Percentiles rank a stretch among this genome's conserved stretches.
These are phyloP conservation scores for Zygosaccharomyces bailii DNA, from an alignment of 805 yeast genomes.

Conservation along the genomic window DNA sequence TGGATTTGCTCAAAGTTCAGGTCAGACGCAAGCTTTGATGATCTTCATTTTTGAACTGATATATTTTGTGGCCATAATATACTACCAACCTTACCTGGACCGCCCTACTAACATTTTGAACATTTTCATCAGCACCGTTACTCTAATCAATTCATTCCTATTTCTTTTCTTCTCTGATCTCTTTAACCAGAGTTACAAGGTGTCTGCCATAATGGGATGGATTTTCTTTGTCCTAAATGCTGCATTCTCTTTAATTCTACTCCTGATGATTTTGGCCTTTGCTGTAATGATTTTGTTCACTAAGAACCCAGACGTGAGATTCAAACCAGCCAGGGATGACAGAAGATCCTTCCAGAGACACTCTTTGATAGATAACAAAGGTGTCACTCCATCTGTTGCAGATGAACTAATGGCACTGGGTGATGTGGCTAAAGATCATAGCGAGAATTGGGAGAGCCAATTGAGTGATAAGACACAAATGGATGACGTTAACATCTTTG, in stretches of 20 bases:
- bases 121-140: constrained; percentile 68
- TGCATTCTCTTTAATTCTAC: constrained; percentile 72
- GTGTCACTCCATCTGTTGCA: constrained; percentile 34
- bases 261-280: constrained; percentile 66
- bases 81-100: constrained; percentile 72
- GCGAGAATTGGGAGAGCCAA: constrained; percentile 68
- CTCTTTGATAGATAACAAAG: constrained; percentile 34
- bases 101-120: constrained; percentile 75
- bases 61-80: constrained; percentile 61
- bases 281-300: constrained; percentile 60
- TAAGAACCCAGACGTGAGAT: constrained; percentile 84
- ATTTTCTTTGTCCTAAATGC: constrained; percentile 86
- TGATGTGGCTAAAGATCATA: constrained; percentile 76
- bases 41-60: constrained; percentile 72
- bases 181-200: constrained; percentile 76
- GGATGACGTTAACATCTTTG: constrained; percentile 9
- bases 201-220: constrained; percentile 86
- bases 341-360: constrained; percentile 79
- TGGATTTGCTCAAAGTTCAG: constrained; percentile 74
- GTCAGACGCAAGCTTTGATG: constrained; percentile 76
- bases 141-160: constrained; percentile 73
- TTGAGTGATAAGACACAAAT: constrained; percentile 31
- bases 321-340: constrained; percentile 86
- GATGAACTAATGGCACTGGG: constrained; percentile 71
- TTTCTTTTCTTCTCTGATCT: constrained; percentile 83